Conservation (phyloP, 2,329 filamentous ascomycete genomes). For the Cercospora zeina region DNA sequence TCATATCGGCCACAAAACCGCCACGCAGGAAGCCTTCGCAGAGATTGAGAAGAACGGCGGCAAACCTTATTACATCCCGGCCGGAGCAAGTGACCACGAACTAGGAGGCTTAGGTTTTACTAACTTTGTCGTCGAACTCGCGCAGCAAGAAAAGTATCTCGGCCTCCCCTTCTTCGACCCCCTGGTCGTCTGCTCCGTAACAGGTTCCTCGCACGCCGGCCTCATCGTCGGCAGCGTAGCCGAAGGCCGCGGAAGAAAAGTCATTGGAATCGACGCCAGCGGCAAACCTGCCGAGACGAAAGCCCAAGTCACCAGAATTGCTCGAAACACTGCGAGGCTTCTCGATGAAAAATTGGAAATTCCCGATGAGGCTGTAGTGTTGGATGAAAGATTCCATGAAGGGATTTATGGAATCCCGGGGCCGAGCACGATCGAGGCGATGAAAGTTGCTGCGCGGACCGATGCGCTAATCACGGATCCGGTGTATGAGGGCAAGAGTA, state of each 20-base stretch:
- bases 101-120: conserved; percentile 70
- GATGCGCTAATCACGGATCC: conserved; percentile 75
- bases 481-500: conserved; percentile 73
- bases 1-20: conserved; percentile 64
- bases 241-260: conserved; percentile 49
- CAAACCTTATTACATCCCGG: conserved; percentile 71
- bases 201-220: conserved; percentile 68
- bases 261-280: conserved; percentile 68
- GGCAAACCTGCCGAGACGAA: conserved; percentile 62
- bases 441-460: conserved; percentile 65
- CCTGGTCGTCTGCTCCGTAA: conserved; percentile 65
- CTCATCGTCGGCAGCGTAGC: conserved; percentile 71
- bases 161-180: conserved; percentile 65
- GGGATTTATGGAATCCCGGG: conserved; percentile 69
- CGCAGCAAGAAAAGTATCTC: conserved; percentile 60
- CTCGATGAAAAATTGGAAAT: conserved; percentile 65
- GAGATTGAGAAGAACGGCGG: conserved; percentile 57
- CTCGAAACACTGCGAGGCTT: conserved; percentile 61
- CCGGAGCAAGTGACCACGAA: conserved; percentile 69
- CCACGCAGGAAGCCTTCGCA: conserved; percentile 56
- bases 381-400: conserved; percentile 67
- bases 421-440: conserved; percentile 64
- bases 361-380: conserved; percentile 60
- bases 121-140: conserved; percentile 69
- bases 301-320: conserved; percentile 66